Evolutionary conservation across 2,329 filamentous ascomycete species (phyloP).

Genomic region (Cladophialophora yegresii): DNA sequence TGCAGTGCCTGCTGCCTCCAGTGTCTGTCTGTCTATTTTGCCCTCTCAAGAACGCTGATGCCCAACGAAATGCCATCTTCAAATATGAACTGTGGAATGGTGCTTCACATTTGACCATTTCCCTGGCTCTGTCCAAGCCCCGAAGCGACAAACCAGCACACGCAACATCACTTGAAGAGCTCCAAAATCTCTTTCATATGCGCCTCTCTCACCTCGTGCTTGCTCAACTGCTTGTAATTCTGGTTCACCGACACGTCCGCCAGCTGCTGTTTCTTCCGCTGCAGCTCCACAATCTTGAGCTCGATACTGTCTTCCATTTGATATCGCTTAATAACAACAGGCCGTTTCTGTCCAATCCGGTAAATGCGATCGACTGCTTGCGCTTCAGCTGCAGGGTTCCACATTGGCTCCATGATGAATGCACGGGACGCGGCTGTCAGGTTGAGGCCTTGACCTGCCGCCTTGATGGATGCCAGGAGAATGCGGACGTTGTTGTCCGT

Average conservation of each 20-base stretch:
- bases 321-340: slow-evolving; percentile 82
- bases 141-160: neutral
- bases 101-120: neutral
- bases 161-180: slow-evolving; percentile 33
- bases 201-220: slow-evolving; percentile 35
- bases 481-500: slow-evolving; percentile 71
- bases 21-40: neutral
- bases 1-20: neutral
- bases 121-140: neutral
- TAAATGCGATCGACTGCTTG: slow-evolving; percentile 95
- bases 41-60: neutral
- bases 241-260: slow-evolving; percentile 83
- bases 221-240: slow-evolving; percentile 40
- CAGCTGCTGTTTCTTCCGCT: slow-evolving; percentile 88
- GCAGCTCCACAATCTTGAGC: slow-evolving; percentile 85
- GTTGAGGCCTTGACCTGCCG: slow-evolving; percentile 88
- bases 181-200: slow-evolving; percentile 36
- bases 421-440: slow-evolving; percentile 82
- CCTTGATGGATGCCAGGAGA: slow-evolving; percentile 88
- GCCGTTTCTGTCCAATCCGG: slow-evolving; percentile 83
- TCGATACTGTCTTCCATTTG: slow-evolving; percentile 92
- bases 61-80: neutral
- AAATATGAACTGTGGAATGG: neutral
- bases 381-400: slow-evolving; percentile 91
- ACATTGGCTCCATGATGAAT: slow-evolving; percentile 98